Conservation (phyloP, 495 filamentous ascomycete species). For the Ramalina intermedia region DNA sequence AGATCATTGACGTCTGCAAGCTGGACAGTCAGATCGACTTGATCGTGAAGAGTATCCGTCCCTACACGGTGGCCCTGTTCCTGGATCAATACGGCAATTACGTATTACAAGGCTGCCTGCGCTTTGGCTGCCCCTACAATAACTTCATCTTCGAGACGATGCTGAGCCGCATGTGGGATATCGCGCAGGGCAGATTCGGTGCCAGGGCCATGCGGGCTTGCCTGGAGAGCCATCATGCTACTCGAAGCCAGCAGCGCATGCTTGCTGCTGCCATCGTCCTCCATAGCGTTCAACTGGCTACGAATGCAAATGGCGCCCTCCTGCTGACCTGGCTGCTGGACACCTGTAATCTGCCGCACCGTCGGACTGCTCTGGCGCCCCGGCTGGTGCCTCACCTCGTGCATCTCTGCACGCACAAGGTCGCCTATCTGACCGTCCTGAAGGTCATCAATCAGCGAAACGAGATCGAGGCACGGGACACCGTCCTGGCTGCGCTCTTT, state of each 20-base stretch:
- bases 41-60: constrained; percentile 68
- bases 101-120: constrained; percentile 86
- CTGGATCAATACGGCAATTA: constrained; percentile 98
- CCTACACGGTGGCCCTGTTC: constrained; percentile 81
- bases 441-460: constrained; percentile 98
- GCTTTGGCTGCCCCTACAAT: constrained; percentile 78
- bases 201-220: constrained; percentile 94
- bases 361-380: constrained; percentile 83
- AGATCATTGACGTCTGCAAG: constrained; percentile 93
- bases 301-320: constrained; percentile 89
- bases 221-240: constrained; percentile 88
- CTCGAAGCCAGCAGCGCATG: constrained; percentile 89
- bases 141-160: constrained; percentile 97
- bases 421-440: constrained; percentile 90
- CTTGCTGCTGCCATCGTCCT: constrained; percentile 88
- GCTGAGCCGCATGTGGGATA: constrained; percentile 88
- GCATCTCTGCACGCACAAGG: constrained; percentile 95
- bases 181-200: constrained; percentile 86
- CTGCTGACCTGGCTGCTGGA: constrained; percentile 96
- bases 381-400: constrained; percentile 91
- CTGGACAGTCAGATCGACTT: constrained; percentile 68
- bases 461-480: constrained; percentile 86
- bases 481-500: constrained; percentile 80
- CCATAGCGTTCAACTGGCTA: constrained; percentile 91
- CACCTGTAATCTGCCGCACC: constrained; percentile 88